Evolutionary conservation across 495 filamentous ascomycete genomes (phyloP), one percentile per base, ranked within the genome.

Genomic region (Hypoxylon lienhwacheense): DNA sequence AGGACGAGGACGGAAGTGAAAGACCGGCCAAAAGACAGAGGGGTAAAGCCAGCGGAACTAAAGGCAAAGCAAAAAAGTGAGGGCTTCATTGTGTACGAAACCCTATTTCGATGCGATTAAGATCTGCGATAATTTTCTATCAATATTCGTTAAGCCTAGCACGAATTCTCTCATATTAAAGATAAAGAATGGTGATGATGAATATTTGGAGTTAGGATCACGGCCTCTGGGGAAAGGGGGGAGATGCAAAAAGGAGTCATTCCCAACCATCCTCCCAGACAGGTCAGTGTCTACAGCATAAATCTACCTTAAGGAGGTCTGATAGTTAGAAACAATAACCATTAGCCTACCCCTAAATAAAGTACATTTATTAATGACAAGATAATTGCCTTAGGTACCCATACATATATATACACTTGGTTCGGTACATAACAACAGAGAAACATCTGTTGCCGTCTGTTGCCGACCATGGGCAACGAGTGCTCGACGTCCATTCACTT

Each of bases 1-100:
- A 71, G 3, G 66, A 65, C 26, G 71, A 71, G 15, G 72, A 70
- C 10, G 70, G 66, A 26, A 73, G 73, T 7, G 75, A 75, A 32
- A 80, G 81, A 61, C 78, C 80, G 24, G 80, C 79, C 60, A 82
- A 83, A 62, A 55, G 65, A 11, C 80, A 76, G 36, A 70, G 67
- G 60, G 67, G 63, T 7, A 72, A 68, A 33, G 58, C 71, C 12
- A 47, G 67, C 21, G 63, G 54, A 26, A 65, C 62, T 14, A 82
- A 80, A 49, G 59, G 59, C 44, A 65, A 76, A 69, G 59, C 67
- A 34, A 69, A 50, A 57, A 67, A 49, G 59, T 68, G 56, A 71
- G 41, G 45, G 43, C 11, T 17, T 31, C 10, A 47, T 14, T 26
- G 21, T 17, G 40, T 28, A 19, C 40, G 14, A 47, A 26, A 19